These are phyloP conservation scores for Serendipita sp. DNA, from an alignment of 768 basidiomycete genomes.

Conservation along the genomic window DNA sequence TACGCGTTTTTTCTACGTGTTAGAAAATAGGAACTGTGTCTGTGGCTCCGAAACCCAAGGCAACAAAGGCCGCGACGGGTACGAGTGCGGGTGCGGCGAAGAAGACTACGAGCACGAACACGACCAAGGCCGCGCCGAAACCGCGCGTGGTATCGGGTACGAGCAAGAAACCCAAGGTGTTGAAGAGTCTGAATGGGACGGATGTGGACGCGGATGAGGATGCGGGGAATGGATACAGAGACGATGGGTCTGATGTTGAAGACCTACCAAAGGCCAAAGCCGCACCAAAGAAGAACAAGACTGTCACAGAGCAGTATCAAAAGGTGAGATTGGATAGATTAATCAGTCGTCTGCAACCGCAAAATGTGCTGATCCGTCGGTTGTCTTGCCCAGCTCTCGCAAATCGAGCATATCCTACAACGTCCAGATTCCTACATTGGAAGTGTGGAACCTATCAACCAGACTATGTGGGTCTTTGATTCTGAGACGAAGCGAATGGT, in stretches of 20 bases:
- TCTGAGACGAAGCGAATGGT: constrained; percentile 70
- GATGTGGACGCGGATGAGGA: constrained; percentile 26
- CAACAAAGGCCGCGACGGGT: constrained; percentile 6
- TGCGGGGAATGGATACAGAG: constrained; percentile 25
- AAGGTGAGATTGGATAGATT: constrained; percentile 35
- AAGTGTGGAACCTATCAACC: constrained; percentile 75
- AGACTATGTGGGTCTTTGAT: constrained; percentile 91
- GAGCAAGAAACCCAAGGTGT: constrained; percentile 45
- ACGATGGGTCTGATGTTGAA: constrained; percentile 16
- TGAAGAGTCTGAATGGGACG: constrained; percentile 44
- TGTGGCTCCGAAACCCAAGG: constrained; percentile 8
- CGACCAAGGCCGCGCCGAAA: constrained; percentile 26
- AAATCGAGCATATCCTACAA: constrained; percentile 86
- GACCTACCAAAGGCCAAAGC: constrained; percentile 14
- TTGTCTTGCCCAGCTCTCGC: constrained; percentile 51
- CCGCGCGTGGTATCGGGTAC: constrained; percentile 10
- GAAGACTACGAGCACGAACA: constrained; percentile 13
- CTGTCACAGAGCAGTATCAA: constrained; percentile 77
- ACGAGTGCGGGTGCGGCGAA: constrained; percentile 12
- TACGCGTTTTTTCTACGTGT: constrained; percentile 17
- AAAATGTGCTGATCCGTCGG: neutral
- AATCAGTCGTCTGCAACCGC: too few species aligned
- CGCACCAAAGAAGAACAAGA: constrained; percentile 53
- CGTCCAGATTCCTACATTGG: constrained; percentile 95
- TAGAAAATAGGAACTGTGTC: constrained; percentile 10